Conservation (phyloP, 495 filamentous ascomycete genomes). For the Bryoglossum gracile region DNA sequence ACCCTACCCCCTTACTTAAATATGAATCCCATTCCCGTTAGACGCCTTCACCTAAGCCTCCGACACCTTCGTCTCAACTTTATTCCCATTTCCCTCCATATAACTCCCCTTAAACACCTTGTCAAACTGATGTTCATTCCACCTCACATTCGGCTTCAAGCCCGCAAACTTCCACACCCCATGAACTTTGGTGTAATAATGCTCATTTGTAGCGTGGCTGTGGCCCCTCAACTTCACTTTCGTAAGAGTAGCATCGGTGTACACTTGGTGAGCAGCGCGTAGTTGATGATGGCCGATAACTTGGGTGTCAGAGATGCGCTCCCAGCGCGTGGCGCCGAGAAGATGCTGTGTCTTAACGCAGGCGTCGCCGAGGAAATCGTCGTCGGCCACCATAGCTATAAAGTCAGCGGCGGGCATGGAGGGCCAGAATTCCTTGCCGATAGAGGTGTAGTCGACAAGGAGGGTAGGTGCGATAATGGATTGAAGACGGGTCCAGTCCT, state of each 20-base stretch:
- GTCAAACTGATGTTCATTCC: conserved; percentile 64
- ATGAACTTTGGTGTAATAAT: conserved; percentile 67
- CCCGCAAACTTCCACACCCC: conserved; percentile 82
- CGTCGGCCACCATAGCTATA: conserved; percentile 59
- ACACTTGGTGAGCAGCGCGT: conserved; percentile 64
- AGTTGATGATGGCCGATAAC: conserved; percentile 70
- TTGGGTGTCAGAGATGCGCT: conserved; percentile 59
- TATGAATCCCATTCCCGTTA: too few species aligned
- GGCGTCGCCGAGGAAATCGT: conserved; percentile 63
- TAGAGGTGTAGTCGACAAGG: conserved; percentile 65
- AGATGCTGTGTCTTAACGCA: conserved; percentile 60
- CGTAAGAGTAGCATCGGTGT: conserved; percentile 44
- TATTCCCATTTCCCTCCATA: conserved; percentile 64
- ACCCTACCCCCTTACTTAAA: too few species aligned
- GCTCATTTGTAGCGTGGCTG: conserved; percentile 61
- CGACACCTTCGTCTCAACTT: too few species aligned
- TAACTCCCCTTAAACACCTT: conserved; percentile 49
- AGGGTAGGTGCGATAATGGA: conserved; percentile 68
- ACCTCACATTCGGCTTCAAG: conserved; percentile 61
- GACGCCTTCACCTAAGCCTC: too few species aligned
- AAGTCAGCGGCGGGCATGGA: conserved; percentile 66
- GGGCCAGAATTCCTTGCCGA: conserved; percentile 65
- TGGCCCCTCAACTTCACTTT: conserved; percentile 57
- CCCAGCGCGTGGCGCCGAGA: conserved; percentile 65
- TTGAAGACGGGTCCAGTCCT: conserved; percentile 64